These are phyloP conservation scores for Aspergillus awamori DNA, from an alignment of 2,329 filamentous ascomycete genomes.

Conservation along the genomic window DNA sequence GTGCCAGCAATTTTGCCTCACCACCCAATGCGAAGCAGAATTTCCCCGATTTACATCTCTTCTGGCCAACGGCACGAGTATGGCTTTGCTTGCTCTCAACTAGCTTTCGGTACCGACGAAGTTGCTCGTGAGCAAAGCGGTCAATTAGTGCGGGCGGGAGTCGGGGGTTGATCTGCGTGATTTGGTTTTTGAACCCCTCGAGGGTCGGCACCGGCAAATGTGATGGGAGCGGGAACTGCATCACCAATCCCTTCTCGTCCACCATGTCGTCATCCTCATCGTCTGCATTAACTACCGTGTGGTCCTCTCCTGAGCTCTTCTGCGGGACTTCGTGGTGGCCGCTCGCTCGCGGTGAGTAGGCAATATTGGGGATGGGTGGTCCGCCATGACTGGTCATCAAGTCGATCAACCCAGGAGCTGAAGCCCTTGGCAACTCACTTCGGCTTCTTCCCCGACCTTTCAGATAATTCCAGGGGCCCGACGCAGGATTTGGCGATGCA, in stretches of 20 bases:
- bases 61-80: slow-evolving; percentile 58
- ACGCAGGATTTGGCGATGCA: slow-evolving; percentile 40
- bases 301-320: slow-evolving; percentile 13
- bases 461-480: slow-evolving; percentile 51
- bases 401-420: slow-evolving; percentile 51
- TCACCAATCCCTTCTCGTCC: slow-evolving; percentile 64
- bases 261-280: slow-evolving; percentile 59
- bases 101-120: slow-evolving; percentile 75
- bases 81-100: slow-evolving; percentile 73
- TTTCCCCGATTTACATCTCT: slow-evolving; percentile 62
- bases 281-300: slow-evolving; percentile 44
- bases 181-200: slow-evolving; percentile 75
- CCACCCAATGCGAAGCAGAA: slow-evolving; percentile 71
- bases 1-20: slow-evolving; percentile 63
- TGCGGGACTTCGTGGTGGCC: slow-evolving; percentile 19
- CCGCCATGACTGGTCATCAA: slow-evolving; percentile 62
- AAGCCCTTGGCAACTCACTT: slow-evolving; percentile 57
- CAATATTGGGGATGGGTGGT: slow-evolving; percentile 59
- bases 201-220: slow-evolving; percentile 72
- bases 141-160: slow-evolving; percentile 72
- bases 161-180: slow-evolving; percentile 72
- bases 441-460: slow-evolving; percentile 56
- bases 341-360: slow-evolving; percentile 44
- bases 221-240: slow-evolving; percentile 64
- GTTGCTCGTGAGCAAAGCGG: slow-evolving; percentile 79